phyloP scores from a whole-genome alignment of 2,329 filamentous ascomycete species.

The Botrytis deweyae region DNA sequence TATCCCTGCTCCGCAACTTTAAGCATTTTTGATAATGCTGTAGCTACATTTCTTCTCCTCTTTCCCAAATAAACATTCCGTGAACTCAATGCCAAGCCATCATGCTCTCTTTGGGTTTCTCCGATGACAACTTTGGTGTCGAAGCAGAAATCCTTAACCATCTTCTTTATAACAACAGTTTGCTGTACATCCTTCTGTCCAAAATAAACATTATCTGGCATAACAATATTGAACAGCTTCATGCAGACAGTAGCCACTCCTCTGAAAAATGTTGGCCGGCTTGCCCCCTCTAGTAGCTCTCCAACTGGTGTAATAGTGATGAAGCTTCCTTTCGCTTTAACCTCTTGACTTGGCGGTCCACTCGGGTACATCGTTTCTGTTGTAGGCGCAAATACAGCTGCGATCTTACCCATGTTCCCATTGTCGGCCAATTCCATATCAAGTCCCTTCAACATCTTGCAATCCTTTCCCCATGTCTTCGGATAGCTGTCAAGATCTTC shows the following conservation, averaged over 20 bases:
- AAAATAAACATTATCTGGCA: slow-evolving; percentile 81
- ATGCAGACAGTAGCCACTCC: slow-evolving; percentile 96
- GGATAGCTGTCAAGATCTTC: slow-evolving; percentile 91
- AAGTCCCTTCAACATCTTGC: slow-evolving; percentile 63
- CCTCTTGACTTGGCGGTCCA: slow-evolving; percentile 65
- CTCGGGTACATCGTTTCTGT: slow-evolving; percentile 86
- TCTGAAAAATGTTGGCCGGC: slow-evolving; percentile 90
- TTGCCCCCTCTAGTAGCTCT: slow-evolving; percentile 77
- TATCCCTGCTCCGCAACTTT: slow-evolving; percentile 69
- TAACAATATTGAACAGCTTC: slow-evolving; percentile 84
- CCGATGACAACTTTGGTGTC: slow-evolving; percentile 72
- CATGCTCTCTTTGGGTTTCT: slow-evolving; percentile 70
- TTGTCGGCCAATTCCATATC: slow-evolving; percentile 70
- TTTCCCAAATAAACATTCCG: slow-evolving; percentile 89
- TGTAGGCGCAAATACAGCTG: slow-evolving; percentile 82
- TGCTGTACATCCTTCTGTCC: slow-evolving; percentile 98
- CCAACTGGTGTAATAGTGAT: slow-evolving; percentile 86
- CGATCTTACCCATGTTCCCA: slow-evolving; percentile 63
- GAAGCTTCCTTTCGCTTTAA: slow-evolving; percentile 80
- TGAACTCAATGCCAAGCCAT: slow-evolving; percentile 88
- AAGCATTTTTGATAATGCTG: slow-evolving; percentile 70
- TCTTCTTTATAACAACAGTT: slow-evolving; percentile 80
- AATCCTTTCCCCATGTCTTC: slow-evolving; percentile 80
- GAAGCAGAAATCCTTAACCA: slow-evolving; percentile 86
- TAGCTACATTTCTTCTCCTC: slow-evolving; percentile 68